Percentiles rank a stretch among this genome's conserved stretches.
Conservation (phyloP, 2,329 filamentous ascomycete species). For the Fusarium decemcellulare region DNA sequence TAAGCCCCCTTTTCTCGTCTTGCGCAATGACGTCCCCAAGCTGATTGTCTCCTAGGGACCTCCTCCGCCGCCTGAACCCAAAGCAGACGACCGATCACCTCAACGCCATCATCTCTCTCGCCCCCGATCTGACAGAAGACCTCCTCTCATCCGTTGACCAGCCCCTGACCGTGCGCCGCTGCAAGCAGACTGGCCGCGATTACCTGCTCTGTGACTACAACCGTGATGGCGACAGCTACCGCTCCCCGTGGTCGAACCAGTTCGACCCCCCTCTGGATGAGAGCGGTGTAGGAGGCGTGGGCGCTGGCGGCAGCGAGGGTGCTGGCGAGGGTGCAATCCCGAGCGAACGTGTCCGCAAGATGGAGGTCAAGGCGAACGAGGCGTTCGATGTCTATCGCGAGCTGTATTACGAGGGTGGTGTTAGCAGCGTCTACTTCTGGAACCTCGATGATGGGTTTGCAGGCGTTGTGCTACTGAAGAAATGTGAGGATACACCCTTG, state of each 20-base stretch:
- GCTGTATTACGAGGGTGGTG: constrained; percentile 96
- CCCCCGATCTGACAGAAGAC: constrained; percentile 95
- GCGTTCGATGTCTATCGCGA: constrained; percentile 98
- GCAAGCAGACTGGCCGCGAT: constrained; percentile 90
- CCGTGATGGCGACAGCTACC: constrained; percentile 97
- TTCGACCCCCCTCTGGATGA: constrained; percentile 91
- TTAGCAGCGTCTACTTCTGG: constrained; percentile 98
- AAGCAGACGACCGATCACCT: constrained; percentile 93
- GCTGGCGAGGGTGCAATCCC: constrained; percentile 87
- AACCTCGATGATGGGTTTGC: constrained; percentile 98
- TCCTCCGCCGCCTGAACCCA: constrained; percentile 96
- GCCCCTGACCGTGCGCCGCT: constrained; percentile 88
- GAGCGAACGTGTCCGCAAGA: constrained; percentile 90
- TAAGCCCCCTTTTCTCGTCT: constrained; percentile 58
- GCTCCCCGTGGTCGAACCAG: constrained; percentile 98
- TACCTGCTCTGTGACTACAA: constrained; percentile 99
- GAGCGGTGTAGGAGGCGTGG: constrained; percentile 67
- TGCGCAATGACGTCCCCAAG: constrained; percentile 16
- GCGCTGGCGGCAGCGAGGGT: constrained; percentile 69
- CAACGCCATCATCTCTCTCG: constrained; percentile 87
- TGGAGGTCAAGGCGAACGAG: constrained; percentile 95
- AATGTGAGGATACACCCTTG: constrained; percentile 70
- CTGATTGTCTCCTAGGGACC: constrained; percentile 75
- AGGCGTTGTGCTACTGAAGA: constrained; percentile 95
- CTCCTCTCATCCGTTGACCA: constrained; percentile 98